phyloP scores from a whole-genome alignment of 2,329 filamentous ascomycete species.

The Phialophora chinensis region DNA sequence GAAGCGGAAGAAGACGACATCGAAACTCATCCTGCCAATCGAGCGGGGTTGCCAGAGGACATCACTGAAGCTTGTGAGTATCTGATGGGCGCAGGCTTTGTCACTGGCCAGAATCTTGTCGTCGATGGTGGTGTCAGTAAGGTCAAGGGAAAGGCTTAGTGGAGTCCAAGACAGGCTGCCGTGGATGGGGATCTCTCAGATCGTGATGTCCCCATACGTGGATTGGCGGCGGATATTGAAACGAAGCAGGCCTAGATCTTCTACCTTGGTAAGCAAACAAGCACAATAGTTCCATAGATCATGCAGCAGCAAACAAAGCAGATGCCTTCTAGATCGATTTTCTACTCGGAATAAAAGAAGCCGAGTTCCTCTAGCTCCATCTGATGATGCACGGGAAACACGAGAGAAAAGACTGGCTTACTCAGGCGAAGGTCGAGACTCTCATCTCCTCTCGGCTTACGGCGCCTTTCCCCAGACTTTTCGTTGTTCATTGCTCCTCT shows the following conservation, averaged over 20 bases:
- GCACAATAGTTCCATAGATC: not conserved
- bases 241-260: not conserved
- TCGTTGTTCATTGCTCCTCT: constrained; percentile 5
- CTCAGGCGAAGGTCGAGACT: constrained; percentile 17
- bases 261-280: not conserved
- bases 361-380: not conserved
- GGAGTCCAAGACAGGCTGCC: too few species aligned
- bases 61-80: constrained; percentile 53
- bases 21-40: constrained; percentile 52
- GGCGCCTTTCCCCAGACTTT: constrained; percentile 15
- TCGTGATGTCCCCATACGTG: not conserved
- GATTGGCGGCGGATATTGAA: not conserved
- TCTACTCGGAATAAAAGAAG: not conserved
- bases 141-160: constrained; percentile 36
- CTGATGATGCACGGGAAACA: too few species aligned
- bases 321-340: not conserved
- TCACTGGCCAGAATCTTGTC: constrained; percentile 40
- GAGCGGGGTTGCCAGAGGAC: constrained; percentile 54
- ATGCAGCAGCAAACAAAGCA: not conserved
- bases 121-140: constrained; percentile 39
- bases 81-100: constrained; percentile 37
- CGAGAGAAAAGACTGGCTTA: not conserved
- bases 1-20: constrained; percentile 50
- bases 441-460: not conserved
- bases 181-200: not conserved